These are phyloP conservation scores for Claviceps lovelessii DNA, from an alignment of 2,329 filamentous ascomycete species.

Conservation along the genomic window DNA sequence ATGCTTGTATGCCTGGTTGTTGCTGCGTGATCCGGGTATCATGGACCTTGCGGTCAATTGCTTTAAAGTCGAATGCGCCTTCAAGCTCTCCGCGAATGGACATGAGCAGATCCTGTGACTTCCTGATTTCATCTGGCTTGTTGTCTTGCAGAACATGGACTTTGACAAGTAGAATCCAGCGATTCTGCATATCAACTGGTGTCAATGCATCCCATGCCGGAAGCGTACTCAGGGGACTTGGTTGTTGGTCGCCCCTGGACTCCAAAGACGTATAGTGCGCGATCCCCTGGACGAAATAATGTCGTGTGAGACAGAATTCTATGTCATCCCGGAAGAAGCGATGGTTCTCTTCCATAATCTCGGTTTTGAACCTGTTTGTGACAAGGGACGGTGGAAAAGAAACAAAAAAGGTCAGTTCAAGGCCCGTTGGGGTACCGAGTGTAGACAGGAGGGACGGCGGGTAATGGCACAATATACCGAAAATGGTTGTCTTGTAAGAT, in stretches of 20 bases:
- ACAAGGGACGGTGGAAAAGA: background rate
- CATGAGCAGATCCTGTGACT: slow-evolving; percentile 37
- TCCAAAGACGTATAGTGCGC: slow-evolving; percentile 20
- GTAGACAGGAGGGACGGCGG: slow-evolving; percentile 5
- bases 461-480: slow-evolving; percentile 20
- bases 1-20: slow-evolving; percentile 23
- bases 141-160: slow-evolving; percentile 40
- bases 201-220: slow-evolving; percentile 33
- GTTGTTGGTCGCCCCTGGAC: slow-evolving; percentile 5
- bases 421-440: background rate
- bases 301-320: slow-evolving; percentile 37
- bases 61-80: slow-evolving; percentile 37
- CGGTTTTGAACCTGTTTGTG: slow-evolving; percentile 33
- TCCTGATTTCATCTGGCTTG: slow-evolving; percentile 41
- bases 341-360: slow-evolving; percentile 39
- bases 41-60: slow-evolving; percentile 36
- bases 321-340: slow-evolving; percentile 39
- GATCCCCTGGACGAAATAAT: slow-evolving; percentile 27
- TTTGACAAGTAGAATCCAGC: slow-evolving; percentile 43
- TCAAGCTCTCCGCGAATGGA: slow-evolving; percentile 31
- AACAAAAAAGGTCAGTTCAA: slow-evolving; percentile 1
- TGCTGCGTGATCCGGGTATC: slow-evolving; percentile 34
- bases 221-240: slow-evolving; percentile 17
- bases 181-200: slow-evolving; percentile 32
- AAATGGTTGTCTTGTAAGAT: slow-evolving; percentile 39